Percentiles rank a stretch among this genome's conserved stretches.
Evolutionary conservation across 768 basidiomycete species (phyloP).

Genomic region (Boletus sensibilis): DNA sequence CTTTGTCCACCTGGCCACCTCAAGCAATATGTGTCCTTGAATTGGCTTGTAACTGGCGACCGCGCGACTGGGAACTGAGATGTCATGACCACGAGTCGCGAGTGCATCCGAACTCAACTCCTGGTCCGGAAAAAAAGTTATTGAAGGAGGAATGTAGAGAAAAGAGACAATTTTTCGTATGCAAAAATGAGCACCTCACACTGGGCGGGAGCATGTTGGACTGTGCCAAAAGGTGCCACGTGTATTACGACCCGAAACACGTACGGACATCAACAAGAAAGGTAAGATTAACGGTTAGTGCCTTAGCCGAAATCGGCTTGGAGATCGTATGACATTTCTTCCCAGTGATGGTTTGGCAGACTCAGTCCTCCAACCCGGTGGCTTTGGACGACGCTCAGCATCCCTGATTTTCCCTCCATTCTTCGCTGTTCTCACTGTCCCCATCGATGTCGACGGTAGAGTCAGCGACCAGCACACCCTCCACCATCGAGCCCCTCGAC

Average conservation of each 20-base stretch:
- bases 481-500: slow-evolving; percentile 11
- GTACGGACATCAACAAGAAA: slow-evolving; percentile 5
- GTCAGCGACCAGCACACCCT: background rate
- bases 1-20: too few relatives aligned
- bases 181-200: background rate
- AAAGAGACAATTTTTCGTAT: background rate
- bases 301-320: slow-evolving; percentile 4
- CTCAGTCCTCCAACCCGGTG: too few relatives aligned
- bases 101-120: too few relatives aligned
- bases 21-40: too few relatives aligned
- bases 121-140: background rate
- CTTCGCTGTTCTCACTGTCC: background rate
- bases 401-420: background rate
- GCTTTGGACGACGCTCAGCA: background rate
- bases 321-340: slow-evolving; percentile 24
- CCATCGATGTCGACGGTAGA: slow-evolving; percentile 15
- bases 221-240: background rate
- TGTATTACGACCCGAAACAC: background rate
- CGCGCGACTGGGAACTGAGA: background rate
- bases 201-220: too few relatives aligned
- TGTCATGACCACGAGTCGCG: background rate
- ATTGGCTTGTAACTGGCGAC: too few relatives aligned
- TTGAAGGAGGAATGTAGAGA: background rate
- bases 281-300: slow-evolving; percentile 10
- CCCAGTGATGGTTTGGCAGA: background rate